Percentiles rank a stretch among this genome's conserved stretches.
Conservation (phyloP, 2,329 filamentous ascomycete genomes). For the Penicillium paneum region DNA sequence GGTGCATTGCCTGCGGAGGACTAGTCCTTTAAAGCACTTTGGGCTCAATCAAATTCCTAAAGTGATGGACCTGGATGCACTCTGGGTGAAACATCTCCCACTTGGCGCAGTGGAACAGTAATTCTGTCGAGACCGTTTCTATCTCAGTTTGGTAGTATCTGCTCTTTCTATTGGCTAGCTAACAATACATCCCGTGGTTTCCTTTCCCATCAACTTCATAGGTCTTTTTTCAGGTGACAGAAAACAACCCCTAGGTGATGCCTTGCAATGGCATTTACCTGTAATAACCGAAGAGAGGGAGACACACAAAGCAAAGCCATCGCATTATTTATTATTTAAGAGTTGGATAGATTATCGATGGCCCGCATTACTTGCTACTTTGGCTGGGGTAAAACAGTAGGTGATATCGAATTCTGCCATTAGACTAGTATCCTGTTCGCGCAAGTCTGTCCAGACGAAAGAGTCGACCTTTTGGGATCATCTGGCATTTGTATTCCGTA, state of each 20-base stretch:
- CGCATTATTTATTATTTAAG: too few species aligned
- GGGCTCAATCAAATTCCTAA: background rate
- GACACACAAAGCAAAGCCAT: background rate
- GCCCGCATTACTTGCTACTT: background rate
- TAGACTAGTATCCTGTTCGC: background rate
- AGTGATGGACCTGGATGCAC: background rate
- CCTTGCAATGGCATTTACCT: background rate
- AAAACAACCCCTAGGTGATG: background rate
- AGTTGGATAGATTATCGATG: too few species aligned
- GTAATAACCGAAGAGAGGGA: background rate
- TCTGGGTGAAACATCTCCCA: background rate
- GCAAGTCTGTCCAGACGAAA: slow-evolving; percentile 7
- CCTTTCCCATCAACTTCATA: too few species aligned
- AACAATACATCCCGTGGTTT: too few species aligned
- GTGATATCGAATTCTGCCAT: background rate
- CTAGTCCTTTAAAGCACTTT: slow-evolving; percentile 17
- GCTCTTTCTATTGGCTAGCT: too few species aligned
- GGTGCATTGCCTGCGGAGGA: slow-evolving; percentile 50
- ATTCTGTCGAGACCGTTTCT: too few species aligned
- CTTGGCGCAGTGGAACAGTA: too few species aligned
- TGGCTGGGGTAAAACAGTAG: background rate
- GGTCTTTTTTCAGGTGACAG: background rate
- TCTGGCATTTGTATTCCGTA: slow-evolving; percentile 17
- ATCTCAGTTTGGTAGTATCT: too few species aligned
- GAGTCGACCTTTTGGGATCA: slow-evolving; percentile 17